Base-by-base conservation (phyloP, 116 monocot species). In the Papilionanthe hybrid region DNA sequence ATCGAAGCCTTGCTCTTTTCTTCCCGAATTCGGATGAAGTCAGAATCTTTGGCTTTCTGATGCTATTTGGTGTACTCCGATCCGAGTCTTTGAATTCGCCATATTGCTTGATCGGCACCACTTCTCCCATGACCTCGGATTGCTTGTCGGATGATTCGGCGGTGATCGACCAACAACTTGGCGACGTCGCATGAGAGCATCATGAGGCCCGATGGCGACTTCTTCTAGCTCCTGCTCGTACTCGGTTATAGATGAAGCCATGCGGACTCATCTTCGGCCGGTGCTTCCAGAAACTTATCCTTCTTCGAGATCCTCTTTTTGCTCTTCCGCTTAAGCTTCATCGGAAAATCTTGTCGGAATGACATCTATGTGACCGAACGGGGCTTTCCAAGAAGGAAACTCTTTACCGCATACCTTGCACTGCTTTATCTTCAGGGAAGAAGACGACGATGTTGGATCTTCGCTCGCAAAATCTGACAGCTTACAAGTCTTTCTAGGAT, bases 311-410 rank as follows among this genome's bases (percentile, higher is more conserved):
- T 44, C 75, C 8, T 71, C 49, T 13, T 79, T 58, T 49, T 77
- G 48, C 57, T 57, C 0, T 7, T 57, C 25, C 9, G 25, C 27
- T 42, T 12, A 13, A 18, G 60, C 48, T 49, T 28, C 49, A 49
- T 3, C 75, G 49, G 42, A 1, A 49, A 75, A 48, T 49, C 75
- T 49, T 79, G 9, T 30, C 47, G 6, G 84, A 74, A 68, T 91
- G 91, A 75, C 82, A 84, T 76, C 77, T 86, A 91, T 88, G 79
- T 91, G 88, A 12, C 86, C 86, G 75, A 77, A 85, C 42, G 86
- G 81, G 56, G 91, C 72, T 13, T 66, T 83, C 79, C 81, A 79
- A 5, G 86, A 83, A 12, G 67, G n/a, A 80, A 91, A 91, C 23
- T 17, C 78, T 77, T 81, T 87, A 42, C 78, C 77, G 42, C 90